Evolutionary conservation across 139 green algal species (phyloP).

Genomic region (Bryopsis sp.): DNA sequence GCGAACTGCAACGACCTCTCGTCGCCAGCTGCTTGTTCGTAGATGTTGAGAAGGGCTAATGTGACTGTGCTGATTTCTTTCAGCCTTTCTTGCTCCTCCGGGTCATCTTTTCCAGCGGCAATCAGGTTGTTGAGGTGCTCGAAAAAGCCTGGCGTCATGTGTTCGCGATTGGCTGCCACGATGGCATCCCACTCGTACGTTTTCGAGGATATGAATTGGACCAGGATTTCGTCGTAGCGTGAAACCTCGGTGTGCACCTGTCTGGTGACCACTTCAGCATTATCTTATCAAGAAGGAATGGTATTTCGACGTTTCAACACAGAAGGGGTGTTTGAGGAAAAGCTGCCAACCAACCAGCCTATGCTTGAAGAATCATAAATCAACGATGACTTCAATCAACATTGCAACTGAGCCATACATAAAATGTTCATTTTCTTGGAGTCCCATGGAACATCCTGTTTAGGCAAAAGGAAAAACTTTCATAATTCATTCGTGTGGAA

Average conservation of each 20-base stretch:
- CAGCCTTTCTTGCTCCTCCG: conserved; percentile 10
- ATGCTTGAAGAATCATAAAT: neutral
- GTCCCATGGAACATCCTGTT: neutral
- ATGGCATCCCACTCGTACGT: conserved; percentile 16
- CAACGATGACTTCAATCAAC: no score
- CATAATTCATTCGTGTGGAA: neutral
- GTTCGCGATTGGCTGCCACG: conserved; percentile 3
- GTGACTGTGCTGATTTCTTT: neutral
- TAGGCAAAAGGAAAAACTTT: neutral
- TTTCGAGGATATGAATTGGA: neutral
- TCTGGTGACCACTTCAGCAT: neutral
- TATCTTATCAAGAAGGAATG: neutral
- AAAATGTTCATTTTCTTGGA: no score
- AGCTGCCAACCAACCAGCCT: neutral
- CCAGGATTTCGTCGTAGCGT: conserved; percentile 20
- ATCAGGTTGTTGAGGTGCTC: conserved; percentile 3
- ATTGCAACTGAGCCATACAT: neutral
- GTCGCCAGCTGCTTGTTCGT: conserved; percentile 13
- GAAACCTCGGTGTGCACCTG: conserved; percentile 37
- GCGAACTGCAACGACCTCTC: conserved; percentile 5
- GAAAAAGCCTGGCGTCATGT: conserved; percentile 17
- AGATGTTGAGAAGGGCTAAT: conserved; percentile 13
- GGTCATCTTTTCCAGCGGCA: neutral
- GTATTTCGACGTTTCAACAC: neutral
- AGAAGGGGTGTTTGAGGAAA: neutral